Conservation (phyloP, 208 protist genomes). For the Trypanosoma vivax region DNA sequence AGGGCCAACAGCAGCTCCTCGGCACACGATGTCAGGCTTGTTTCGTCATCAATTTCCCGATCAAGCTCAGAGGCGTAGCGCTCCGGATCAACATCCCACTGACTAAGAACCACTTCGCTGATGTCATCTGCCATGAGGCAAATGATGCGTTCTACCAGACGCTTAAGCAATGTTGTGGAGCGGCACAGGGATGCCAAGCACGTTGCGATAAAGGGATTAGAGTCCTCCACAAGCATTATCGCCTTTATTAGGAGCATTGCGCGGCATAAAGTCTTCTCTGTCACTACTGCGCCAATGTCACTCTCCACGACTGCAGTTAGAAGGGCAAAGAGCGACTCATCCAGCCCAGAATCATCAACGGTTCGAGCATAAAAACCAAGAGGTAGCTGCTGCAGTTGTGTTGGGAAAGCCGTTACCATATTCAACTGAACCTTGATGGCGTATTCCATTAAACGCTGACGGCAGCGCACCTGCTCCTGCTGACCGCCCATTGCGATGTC, state of each 20-base stretch:
- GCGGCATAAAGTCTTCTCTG: conserved; percentile 61
- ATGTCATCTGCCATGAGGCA: conserved; percentile 53
- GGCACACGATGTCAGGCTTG: conserved; percentile 21
- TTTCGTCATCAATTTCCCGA: conserved; percentile 40
- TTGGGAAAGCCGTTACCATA: conserved; percentile 40
- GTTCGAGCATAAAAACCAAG: conserved; percentile 32
- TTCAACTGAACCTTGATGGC: conserved; percentile 53
- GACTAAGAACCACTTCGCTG: conserved; percentile 14
- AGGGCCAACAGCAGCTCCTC: conserved; percentile 74
- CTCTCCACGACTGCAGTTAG: conserved; percentile 25
- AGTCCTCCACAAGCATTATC: conserved; percentile 42
- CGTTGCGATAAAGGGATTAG: conserved; percentile 28
- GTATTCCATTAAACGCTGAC: conserved; percentile 58
- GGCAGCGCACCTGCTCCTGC: conserved; percentile 11
- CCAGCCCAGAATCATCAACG: not conserved
- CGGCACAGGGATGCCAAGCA: conserved; percentile 17
- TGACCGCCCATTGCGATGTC: not conserved
- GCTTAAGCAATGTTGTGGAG: conserved; percentile 12
- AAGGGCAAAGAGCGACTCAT: conserved; percentile 17
- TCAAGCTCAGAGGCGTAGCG: conserved; percentile 40
- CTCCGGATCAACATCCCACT: conserved; percentile 53
- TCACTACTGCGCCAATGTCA: conserved; percentile 19
- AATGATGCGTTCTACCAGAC: conserved; percentile 36
- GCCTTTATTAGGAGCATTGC: conserved; percentile 37
- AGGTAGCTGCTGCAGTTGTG: conserved; percentile 29